Conservation (phyloP, 805 yeast genomes). For the Ogataea sp. region DNA sequence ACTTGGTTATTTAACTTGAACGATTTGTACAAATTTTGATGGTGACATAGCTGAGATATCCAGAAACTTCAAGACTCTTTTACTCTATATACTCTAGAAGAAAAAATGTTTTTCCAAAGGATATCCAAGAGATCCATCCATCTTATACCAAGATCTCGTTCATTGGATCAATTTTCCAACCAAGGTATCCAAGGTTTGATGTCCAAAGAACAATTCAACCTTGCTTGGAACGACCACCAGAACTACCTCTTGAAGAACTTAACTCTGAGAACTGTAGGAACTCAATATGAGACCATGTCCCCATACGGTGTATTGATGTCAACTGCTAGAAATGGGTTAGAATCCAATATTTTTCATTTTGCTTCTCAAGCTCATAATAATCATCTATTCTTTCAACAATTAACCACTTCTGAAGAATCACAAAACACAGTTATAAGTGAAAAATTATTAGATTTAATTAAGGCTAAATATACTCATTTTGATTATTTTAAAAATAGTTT, state of each 20-base stretch:
- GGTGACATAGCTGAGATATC: too few species aligned
- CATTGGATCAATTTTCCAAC: conserved; percentile 28
- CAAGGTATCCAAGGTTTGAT: conserved; percentile 60
- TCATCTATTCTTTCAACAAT: conserved; percentile 76
- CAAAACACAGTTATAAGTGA: conserved; percentile 6
- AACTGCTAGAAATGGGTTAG: conserved; percentile 58
- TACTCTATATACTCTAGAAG: too few species aligned
- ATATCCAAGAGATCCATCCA: conserved; percentile 37
- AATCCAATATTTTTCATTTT: conserved; percentile 68
- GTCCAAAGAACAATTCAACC: conserved; percentile 55
- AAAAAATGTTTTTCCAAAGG: too few species aligned
- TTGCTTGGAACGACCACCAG: conserved; percentile 82
- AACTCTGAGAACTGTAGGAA: conserved; percentile 62
- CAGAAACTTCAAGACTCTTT: too few species aligned
- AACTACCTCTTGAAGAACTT: conserved; percentile 50
- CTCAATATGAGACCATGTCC: conserved; percentile 65
- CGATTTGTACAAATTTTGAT: too few species aligned
- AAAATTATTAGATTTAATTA: conserved; percentile 23
- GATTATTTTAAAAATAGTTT: conserved; percentile 45
- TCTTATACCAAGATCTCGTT: conserved; percentile 50
- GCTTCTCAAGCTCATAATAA: conserved; percentile 92
- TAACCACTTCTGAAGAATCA: conserved; percentile 13
- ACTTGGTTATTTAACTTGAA: too few species aligned
- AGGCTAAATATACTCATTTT: conserved; percentile 31
- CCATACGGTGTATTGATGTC: conserved; percentile 65